Evolutionary conservation across 345 rosid genomes (phyloP), one percentile per base, ranked within the genome.

Genomic region (Garcia nutans): DNA sequence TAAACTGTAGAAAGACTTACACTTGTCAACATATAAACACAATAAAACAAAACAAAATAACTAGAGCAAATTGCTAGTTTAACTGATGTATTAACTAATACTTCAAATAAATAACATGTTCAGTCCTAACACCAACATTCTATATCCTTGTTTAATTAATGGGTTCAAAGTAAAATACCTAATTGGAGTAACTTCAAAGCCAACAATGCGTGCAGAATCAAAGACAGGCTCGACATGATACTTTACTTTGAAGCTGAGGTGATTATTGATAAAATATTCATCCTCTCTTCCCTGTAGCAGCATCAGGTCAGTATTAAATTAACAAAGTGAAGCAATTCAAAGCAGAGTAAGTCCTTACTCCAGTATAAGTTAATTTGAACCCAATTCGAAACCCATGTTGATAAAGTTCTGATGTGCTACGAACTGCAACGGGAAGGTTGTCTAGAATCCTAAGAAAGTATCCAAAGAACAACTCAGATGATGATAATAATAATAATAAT

Each of bases 351-450:
- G 41, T 6, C 65, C 83, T 77, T 82, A 93, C 99, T 86, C 92
- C 94, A 64, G 86, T 89, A 81, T 95, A 90, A 78, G 86, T 89
- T 69, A 97, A 96, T 85, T 93, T 92, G 82, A 95, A 92, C 31
- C 99, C 99, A 66, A 95, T 96, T 80, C 92, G 93, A 78, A 85
- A 95, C 67, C 99, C 99, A 54, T 93, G 99, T 71, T 93, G 96
- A 73, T 95, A 91, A 42, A 93, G 88, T 58, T 88, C 86, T 70
- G 93, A 85, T 77, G 77, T 89, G 81, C 87, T 88, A 77, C 76
- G 91, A 77, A 95, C 97, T 78, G 97, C 97, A 77, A 95, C 97
- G 8, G 99, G 99, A 85, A 95, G 99, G 80, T 95, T 95, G 84
- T 93, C 99, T n/a, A 95, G 86, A 83, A 95, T 95, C 97, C 99